Conservation (phyloP, 192 early-diverging fungal species). For the Chytriomyces hyalinus region DNA sequence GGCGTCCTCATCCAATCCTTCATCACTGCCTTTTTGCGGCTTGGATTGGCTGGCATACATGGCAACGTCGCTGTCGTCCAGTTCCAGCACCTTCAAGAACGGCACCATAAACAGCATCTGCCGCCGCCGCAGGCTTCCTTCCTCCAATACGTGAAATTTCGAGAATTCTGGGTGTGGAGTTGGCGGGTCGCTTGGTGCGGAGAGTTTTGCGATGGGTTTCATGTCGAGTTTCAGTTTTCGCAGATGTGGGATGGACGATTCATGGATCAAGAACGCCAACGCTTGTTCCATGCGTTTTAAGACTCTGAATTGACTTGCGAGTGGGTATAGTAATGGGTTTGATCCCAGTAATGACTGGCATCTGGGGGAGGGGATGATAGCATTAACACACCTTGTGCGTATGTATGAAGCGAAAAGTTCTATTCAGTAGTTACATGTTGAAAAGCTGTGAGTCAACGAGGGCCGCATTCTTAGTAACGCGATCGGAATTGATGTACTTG, state of each 20-base stretch:
- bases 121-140: conserved; percentile 21
- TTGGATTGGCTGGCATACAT: background rate
- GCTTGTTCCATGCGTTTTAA: conserved; percentile 33
- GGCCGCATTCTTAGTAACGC: conserved; percentile 14
- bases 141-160: conserved; percentile 13
- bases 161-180: conserved; percentile 19
- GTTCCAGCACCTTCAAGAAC: conserved; percentile 28
- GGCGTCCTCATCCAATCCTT: conserved; percentile 23
- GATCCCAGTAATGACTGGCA: conserved; percentile 26
- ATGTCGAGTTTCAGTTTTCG: conserved; percentile 23
- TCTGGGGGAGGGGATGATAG: conserved; percentile 4
- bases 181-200: background rate
- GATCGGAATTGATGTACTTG: conserved; percentile 24
- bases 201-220: conserved; percentile 8
- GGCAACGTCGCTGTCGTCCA: conserved; percentile 22
- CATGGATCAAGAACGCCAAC: conserved; percentile 3
- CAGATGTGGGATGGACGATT: conserved; percentile 22
- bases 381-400: background rate
- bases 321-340: background rate
- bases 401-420: background rate
- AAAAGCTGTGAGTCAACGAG: conserved; percentile 15
- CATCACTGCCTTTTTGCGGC: background rate
- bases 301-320: conserved; percentile 27
- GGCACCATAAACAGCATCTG: conserved; percentile 33
- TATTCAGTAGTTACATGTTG: conserved; percentile 14